Percentiles rank a stretch among this genome's conserved stretches.
These are phyloP conservation scores for Pseudohyphozyma bogoriensis DNA, from an alignment of 768 basidiomycete genomes.

Conservation along the genomic window DNA sequence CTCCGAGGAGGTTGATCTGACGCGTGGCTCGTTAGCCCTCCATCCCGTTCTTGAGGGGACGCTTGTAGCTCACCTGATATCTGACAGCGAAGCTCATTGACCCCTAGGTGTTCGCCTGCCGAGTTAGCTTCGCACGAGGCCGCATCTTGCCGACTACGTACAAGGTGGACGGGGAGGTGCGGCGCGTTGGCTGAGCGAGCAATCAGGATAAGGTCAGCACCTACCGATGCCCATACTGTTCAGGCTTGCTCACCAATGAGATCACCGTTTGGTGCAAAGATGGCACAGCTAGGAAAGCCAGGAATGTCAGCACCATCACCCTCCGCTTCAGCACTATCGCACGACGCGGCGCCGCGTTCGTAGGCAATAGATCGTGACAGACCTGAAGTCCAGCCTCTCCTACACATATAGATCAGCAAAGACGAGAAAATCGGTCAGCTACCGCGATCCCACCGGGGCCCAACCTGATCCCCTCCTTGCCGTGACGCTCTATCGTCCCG, in stretches of 20 bases:
- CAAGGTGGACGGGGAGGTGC: conserved; percentile 25
- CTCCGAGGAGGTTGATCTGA: conserved; percentile 38
- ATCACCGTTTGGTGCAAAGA: conserved; percentile 88
- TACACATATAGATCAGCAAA: too few relatives aligned
- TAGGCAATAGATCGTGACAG: too few relatives aligned
- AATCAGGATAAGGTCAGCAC: neutral
- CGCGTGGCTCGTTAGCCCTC: too few relatives aligned
- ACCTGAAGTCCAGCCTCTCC: too few relatives aligned
- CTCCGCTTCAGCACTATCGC: too few relatives aligned
- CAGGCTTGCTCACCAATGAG: too few relatives aligned
- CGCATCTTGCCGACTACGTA: neutral
- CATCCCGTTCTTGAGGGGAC: conserved; percentile 3
- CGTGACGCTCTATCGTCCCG: conserved; percentile 53
- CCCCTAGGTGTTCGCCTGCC: neutral
- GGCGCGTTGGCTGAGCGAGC: conserved; percentile 32
- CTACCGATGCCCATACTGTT: conserved; percentile 65
- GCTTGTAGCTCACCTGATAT: conserved; percentile 30
- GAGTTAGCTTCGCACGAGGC: neutral
- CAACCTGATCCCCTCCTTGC: too few relatives aligned
- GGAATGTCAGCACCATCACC: too few relatives aligned
- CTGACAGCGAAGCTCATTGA: conserved; percentile 37
- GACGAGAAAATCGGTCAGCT: too few relatives aligned
- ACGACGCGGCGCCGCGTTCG: too few relatives aligned
- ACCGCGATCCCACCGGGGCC: too few relatives aligned
- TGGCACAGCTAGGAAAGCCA: conserved; percentile 64